Conservation (phyloP, 345 rosid genomes). For the Isatis tinctoria region DNA sequence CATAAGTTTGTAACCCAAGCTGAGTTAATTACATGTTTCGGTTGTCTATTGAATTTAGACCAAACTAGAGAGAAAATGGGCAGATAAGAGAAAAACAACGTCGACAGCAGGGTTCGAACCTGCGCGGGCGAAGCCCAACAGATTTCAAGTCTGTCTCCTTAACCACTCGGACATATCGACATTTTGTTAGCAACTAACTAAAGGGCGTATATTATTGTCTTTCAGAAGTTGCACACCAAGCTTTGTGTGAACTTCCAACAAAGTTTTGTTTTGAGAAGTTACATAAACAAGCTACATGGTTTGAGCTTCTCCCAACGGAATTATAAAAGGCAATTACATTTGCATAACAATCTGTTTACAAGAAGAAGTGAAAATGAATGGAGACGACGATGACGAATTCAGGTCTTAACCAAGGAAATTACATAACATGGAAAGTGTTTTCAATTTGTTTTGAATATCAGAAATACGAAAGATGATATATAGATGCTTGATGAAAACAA, state of each 20-base stretch:
- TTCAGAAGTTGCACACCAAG: not conserved
- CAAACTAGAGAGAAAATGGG: not conserved
- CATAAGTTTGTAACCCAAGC: not conserved
- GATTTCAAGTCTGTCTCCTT: slow-evolving; percentile 99
- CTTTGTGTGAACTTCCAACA: not conserved
- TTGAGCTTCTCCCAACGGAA: not conserved
- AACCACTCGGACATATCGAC: slow-evolving; percentile 99
- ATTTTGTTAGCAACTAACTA: not conserved
- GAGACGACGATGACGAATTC: not conserved
- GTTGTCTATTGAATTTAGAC: not conserved
- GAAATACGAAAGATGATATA: not conserved
- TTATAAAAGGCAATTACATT: not conserved
- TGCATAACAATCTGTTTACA: not conserved
- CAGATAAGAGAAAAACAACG: slow-evolving; percentile 2
- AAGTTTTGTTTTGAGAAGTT: not conserved
- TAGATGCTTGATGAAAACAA: not conserved
- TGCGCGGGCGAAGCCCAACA: slow-evolving; percentile 78
- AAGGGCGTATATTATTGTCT: not conserved
- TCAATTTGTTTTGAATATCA: not conserved
- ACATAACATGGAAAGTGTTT: not conserved
- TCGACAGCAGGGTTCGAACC: slow-evolving; percentile 91
- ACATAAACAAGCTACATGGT: not conserved
- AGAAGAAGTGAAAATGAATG: not conserved
- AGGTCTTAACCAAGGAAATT: slow-evolving; percentile 9
- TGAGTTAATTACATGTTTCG: not conserved